These are phyloP conservation scores for Parachaetomium inaequale DNA, from an alignment of 495 filamentous ascomycete genomes.

Conservation along the genomic window DNA sequence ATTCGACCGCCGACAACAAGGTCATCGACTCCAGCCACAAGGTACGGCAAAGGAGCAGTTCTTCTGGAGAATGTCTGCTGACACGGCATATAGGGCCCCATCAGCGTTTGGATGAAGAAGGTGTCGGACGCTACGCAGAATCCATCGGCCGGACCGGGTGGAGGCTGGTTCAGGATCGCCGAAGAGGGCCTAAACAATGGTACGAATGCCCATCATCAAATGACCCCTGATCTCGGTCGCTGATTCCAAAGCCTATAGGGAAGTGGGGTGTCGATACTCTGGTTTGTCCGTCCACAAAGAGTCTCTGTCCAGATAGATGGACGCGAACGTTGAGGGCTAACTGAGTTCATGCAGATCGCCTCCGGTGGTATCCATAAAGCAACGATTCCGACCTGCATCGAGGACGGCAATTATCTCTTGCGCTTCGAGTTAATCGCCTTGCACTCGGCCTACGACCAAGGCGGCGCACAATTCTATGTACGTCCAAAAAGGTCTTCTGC, in stretches of 20 bases:
- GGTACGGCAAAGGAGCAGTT: not conserved
- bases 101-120: not conserved
- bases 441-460: not conserved
- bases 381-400: not conserved
- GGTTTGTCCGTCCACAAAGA: not conserved
- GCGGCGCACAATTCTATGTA: not conserved
- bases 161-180: slow-evolving; percentile 1
- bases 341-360: not conserved
- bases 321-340: not conserved
- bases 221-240: too few species aligned
- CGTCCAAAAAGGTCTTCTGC: not conserved
- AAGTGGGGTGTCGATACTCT: slow-evolving; percentile 1
- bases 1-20: not conserved
- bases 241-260: too few species aligned
- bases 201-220: too few species aligned
- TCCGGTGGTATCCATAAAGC: not conserved
- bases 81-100: not conserved
- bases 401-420: not conserved
- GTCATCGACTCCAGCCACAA: slow-evolving; percentile 2
- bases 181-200: not conserved
- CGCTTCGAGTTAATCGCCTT: not conserved
- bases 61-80: not conserved
- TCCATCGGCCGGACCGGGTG: not conserved
- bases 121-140: not conserved
- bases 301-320: not conserved